phyloP scores from a whole-genome alignment of 1,284 basidiomycete species.

The Ustilago vetiveriae region DNA sequence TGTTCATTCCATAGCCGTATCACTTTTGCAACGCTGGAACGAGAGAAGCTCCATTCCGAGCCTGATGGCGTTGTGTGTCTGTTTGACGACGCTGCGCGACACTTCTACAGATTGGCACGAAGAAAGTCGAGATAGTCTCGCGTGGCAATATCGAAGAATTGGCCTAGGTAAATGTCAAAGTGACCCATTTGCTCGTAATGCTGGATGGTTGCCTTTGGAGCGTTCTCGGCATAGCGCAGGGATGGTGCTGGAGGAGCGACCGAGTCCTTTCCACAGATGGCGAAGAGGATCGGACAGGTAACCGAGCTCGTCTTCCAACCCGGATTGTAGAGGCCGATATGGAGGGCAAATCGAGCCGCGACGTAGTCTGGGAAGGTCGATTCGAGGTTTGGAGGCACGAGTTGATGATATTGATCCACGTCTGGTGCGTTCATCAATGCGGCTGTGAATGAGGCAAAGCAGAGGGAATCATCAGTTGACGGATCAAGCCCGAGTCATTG shows the following conservation, averaged over 20 bases:
- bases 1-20: too few species aligned
- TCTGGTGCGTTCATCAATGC: slow-evolving; percentile 55
- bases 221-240: slow-evolving; percentile 47
- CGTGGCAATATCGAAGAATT: slow-evolving; percentile 46
- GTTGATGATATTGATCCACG: slow-evolving; percentile 1
- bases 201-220: slow-evolving; percentile 42
- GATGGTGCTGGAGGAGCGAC: slow-evolving; percentile 50
- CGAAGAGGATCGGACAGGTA: slow-evolving; percentile 57
- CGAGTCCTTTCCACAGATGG: slow-evolving; percentile 56
- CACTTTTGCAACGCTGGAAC: too few species aligned
- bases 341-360: slow-evolving; percentile 49
- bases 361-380: slow-evolving; percentile 19
- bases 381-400: slow-evolving; percentile 24
- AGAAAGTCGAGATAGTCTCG: slow-evolving; percentile 49
- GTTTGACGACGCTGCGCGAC: background rate
- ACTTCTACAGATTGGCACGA: slow-evolving; percentile 10
- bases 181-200: slow-evolving; percentile 52
- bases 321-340: slow-evolving; percentile 48
- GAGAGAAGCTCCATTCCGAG: background rate
- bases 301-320: slow-evolving; percentile 47
- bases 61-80: background rate
- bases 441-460: background rate
- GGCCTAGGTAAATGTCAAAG: slow-evolving; percentile 57
- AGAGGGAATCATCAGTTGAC: background rate
- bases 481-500: too few species aligned